phyloP scores from a whole-genome alignment of 495 filamentous ascomycete species.

The Hypoxylon lienhwacheense region DNA sequence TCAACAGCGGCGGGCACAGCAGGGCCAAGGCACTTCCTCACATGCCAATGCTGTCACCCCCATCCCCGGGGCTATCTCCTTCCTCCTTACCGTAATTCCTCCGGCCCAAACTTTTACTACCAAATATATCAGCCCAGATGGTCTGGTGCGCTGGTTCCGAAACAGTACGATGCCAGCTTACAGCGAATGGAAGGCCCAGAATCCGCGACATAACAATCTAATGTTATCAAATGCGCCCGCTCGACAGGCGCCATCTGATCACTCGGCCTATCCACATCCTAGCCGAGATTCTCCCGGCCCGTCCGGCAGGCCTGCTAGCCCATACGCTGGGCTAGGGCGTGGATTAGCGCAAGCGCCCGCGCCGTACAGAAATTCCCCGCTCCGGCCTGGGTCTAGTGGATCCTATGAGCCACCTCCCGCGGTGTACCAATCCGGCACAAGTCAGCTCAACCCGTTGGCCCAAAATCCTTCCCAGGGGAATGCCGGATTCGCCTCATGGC shows the following conservation, averaged over 20 bases:
- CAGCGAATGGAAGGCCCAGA: constrained; percentile 45
- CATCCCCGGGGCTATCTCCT: constrained; percentile 78
- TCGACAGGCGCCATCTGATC: constrained; percentile 44
- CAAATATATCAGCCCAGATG: constrained; percentile 65
- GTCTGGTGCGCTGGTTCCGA: constrained; percentile 72
- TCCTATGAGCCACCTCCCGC: constrained; percentile 51
- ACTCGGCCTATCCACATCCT: constrained; percentile 35
- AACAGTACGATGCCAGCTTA: constrained; percentile 65
- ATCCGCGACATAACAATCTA: constrained; percentile 15
- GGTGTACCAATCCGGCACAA: constrained; percentile 31
- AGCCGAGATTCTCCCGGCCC: constrained; percentile 46
- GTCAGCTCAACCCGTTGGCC: constrained; percentile 31
- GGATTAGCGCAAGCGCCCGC: constrained; percentile 35
- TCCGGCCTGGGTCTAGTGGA: constrained; percentile 48
- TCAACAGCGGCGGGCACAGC: constrained; percentile 65
- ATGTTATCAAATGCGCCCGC: constrained; percentile 38
- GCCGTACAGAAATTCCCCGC: constrained; percentile 48
- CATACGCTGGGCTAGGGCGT: constrained; percentile 38
- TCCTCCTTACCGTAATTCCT: constrained; percentile 82
- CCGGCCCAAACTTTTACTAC: constrained; percentile 68
- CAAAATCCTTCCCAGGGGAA: constrained; percentile 23
- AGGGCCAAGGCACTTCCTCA: constrained; percentile 48
- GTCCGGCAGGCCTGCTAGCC: constrained; percentile 44
- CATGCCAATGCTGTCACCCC: constrained; percentile 41
- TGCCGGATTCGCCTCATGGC: constrained; percentile 29